A percentile compares a stretch with the other conserved stretches of the same genome.
Evolutionary conservation across 1,284 basidiomycete species (phyloP).

Genomic region (Coniferiporia weirii): DNA sequence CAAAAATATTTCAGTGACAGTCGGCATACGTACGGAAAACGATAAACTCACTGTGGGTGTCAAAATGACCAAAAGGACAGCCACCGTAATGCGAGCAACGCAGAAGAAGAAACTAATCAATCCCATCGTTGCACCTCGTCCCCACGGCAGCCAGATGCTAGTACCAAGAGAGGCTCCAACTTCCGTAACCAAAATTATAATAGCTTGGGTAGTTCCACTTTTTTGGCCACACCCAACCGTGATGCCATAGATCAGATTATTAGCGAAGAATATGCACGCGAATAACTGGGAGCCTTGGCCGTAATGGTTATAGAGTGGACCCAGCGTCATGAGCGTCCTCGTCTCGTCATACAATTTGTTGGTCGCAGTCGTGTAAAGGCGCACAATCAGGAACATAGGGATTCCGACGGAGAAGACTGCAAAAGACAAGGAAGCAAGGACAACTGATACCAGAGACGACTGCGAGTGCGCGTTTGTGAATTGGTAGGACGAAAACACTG

Average conservation of each 20-base stretch:
- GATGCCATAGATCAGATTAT: constrained; percentile 77
- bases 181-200: constrained; percentile 84
- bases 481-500: constrained; percentile 86
- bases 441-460: constrained; percentile 53
- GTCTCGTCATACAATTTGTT: constrained; percentile 94
- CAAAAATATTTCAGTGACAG: constrained; percentile 20
- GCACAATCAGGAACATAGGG: constrained; percentile 70
- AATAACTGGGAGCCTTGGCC: constrained; percentile 89
- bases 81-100: constrained; percentile 83
- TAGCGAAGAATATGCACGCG: constrained; percentile 73
- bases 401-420: constrained; percentile 74
- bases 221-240: constrained; percentile 86
- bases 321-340: constrained; percentile 82
- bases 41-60: constrained; percentile 70
- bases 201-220: constrained; percentile 87
- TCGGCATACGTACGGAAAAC: constrained; percentile 8
- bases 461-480: constrained; percentile 55
- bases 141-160: constrained; percentile 94
- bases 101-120: constrained; percentile 88
- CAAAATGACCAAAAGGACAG: constrained; percentile 85
- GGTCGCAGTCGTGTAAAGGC: constrained; percentile 75
- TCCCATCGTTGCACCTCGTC: constrained; percentile 93
- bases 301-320: constrained; percentile 95
- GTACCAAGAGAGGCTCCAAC: constrained; percentile 79
- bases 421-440: constrained; percentile 73